Evolutionary conservation across 495 filamentous ascomycete genomes (phyloP).

Genomic region (Chaetomium cochliodes): DNA sequence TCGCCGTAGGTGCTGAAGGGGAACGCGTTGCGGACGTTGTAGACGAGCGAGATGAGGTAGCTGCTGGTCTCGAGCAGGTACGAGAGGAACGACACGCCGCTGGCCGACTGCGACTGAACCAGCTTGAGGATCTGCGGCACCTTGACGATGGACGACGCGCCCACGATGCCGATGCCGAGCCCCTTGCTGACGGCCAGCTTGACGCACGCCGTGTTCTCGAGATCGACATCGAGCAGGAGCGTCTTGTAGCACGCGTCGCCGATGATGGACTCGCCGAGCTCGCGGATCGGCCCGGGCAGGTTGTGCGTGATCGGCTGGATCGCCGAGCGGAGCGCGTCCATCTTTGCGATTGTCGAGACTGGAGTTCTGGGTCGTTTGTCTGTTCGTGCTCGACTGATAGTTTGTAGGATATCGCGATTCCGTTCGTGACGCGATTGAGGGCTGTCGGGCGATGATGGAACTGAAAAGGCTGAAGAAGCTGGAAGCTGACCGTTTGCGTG

Average conservation of each 20-base stretch:
- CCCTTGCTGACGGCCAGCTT: constrained; percentile 87
- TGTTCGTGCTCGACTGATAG: not conserved
- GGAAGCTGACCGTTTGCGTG: not conserved
- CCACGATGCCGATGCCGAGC: constrained; percentile 89
- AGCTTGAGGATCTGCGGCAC: constrained; percentile 94
- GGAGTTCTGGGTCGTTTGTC: not conserved
- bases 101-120: constrained; percentile 69
- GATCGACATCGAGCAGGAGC: constrained; percentile 77
- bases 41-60: constrained; percentile 82
- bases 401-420: not conserved
- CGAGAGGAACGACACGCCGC: constrained; percentile 81
- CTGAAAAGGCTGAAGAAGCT: not conserved
- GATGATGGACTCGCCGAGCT: constrained; percentile 74
- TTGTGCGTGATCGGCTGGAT: constrained; percentile 76
- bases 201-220: constrained; percentile 68
- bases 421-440: not conserved
- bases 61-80: constrained; percentile 87
- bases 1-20: constrained; percentile 97
- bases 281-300: constrained; percentile 73
- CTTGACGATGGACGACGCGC: constrained; percentile 85
- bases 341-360: constrained; percentile 24
- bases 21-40: constrained; percentile 84
- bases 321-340: constrained; percentile 60
- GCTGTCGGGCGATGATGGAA: not conserved
- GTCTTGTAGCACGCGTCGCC: constrained; percentile 79